phyloP scores from a whole-genome alignment of 106 monocot species.

The Allium fistulosum region DNA sequence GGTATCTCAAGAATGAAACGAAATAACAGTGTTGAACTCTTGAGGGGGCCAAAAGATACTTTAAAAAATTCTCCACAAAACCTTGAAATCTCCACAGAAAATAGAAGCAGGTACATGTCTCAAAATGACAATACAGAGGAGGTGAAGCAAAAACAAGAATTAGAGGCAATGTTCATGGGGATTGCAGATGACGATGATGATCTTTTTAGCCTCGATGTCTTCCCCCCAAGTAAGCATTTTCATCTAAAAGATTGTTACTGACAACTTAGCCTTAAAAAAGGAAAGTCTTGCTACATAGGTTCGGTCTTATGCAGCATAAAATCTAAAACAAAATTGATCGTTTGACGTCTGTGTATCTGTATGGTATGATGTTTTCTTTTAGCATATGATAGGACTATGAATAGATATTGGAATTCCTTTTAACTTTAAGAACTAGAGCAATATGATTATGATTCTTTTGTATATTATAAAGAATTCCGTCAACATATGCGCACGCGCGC shows the following conservation, averaged over 20 bases:
- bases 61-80: not conserved
- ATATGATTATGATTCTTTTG: too few species aligned
- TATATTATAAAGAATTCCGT: too few species aligned
- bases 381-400: too few species aligned
- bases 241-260: not conserved
- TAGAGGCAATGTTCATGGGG: not conserved
- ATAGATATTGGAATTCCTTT: too few species aligned
- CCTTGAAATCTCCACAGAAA: not conserved
- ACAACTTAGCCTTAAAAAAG: not conserved
- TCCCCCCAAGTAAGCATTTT: slow-evolving; percentile 15
- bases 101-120: not conserved
- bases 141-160: not conserved
- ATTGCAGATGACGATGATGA: slow-evolving; percentile 19
- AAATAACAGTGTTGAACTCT: slow-evolving; percentile 17
- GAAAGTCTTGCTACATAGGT: not conserved
- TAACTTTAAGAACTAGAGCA: too few species aligned
- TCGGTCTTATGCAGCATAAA: too few species aligned
- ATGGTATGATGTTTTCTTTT: too few species aligned
- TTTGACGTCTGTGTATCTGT: too few species aligned
- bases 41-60: slow-evolving; percentile 12
- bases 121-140: slow-evolving; percentile 9
- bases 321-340: too few species aligned
- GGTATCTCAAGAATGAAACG: slow-evolving; percentile 36
- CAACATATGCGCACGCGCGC: too few species aligned
- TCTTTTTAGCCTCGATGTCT: slow-evolving; percentile 30